Evolutionary conservation across 2,329 filamentous ascomycete species (phyloP).

Genomic region (Claviceps africana): DNA sequence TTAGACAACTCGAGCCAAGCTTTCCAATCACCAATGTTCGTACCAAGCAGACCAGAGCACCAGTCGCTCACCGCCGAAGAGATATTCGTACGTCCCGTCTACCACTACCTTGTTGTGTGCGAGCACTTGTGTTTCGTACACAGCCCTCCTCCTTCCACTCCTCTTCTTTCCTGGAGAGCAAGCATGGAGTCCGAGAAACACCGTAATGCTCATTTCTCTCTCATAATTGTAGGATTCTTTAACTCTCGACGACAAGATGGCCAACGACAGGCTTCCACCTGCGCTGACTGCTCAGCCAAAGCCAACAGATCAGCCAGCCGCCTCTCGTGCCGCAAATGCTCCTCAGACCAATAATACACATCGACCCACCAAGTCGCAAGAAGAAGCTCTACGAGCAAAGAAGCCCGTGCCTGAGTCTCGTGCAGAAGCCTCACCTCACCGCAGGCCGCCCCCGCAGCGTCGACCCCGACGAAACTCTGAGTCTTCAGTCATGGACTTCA

Average conservation of each 20-base stretch:
- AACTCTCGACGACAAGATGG: constrained; percentile 46
- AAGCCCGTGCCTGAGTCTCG: constrained; percentile 17
- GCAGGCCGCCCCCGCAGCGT: constrained; percentile 22
- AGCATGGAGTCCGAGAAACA: not conserved
- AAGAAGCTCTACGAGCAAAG: constrained; percentile 45
- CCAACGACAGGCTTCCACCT: constrained; percentile 19
- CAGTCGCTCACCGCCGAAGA: constrained; percentile 47
- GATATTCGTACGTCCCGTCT: constrained; percentile 53
- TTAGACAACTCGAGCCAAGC: constrained; percentile 40
- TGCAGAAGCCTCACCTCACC: constrained; percentile 22
- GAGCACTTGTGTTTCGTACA: not conserved
- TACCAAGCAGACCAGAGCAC: constrained; percentile 33
- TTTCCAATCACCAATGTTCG: constrained; percentile 30
- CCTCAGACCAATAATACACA: constrained; percentile 30
- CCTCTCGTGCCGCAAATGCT: constrained; percentile 26
- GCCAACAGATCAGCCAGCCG: constrained; percentile 15
- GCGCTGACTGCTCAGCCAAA: constrained; percentile 27
- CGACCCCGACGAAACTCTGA: constrained; percentile 65
- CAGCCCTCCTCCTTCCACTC: not conserved
- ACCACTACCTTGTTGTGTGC: not conserved
- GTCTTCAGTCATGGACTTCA: constrained; percentile 51
- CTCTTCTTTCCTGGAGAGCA: not conserved
- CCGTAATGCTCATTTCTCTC: constrained; percentile 4
- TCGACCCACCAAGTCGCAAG: constrained; percentile 51
- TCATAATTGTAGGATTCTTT: constrained; percentile 45